Evolutionary conservation across 345 rosid genomes (phyloP).

Genomic region (Eucalyptus tenuipes): DNA sequence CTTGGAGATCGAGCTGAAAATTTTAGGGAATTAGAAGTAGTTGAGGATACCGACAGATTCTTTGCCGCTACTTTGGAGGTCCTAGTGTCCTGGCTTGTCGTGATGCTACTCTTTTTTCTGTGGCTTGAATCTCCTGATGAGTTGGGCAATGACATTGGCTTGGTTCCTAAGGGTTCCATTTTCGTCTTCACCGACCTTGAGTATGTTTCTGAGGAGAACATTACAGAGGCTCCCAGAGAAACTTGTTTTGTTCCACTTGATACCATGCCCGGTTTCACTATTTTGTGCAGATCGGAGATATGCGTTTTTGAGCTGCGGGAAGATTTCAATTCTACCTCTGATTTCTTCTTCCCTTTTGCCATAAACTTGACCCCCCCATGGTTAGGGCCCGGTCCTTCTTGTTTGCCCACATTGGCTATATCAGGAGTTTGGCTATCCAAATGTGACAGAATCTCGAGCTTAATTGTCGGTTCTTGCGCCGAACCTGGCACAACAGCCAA

Average conservation of each 20-base stretch:
- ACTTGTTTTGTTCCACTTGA: background rate
- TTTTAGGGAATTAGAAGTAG: background rate
- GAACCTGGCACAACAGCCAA: background rate
- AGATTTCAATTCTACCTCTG: conserved; percentile 2
- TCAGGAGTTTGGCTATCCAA: background rate
- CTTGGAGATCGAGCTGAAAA: conserved; percentile 2
- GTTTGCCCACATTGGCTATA: background rate
- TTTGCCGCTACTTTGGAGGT: background rate
- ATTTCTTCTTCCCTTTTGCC: background rate
- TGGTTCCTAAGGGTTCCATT: background rate
- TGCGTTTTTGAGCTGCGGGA: conserved; percentile 3
- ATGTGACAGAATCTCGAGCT: background rate
- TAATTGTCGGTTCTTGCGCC: background rate
- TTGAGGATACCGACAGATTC: background rate
- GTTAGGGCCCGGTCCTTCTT: background rate
- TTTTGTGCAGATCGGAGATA: background rate
- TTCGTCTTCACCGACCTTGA: background rate
- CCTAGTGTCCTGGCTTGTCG: background rate
- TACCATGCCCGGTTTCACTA: background rate
- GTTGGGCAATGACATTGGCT: background rate
- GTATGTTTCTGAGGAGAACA: background rate
- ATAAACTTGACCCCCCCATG: background rate
- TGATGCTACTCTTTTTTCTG: background rate
- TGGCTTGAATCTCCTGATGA: background rate
- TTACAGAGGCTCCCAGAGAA: background rate